Evolutionary conservation across 2,329 filamentous ascomycete genomes (phyloP).

Genomic region (Raffaelea arxii): DNA sequence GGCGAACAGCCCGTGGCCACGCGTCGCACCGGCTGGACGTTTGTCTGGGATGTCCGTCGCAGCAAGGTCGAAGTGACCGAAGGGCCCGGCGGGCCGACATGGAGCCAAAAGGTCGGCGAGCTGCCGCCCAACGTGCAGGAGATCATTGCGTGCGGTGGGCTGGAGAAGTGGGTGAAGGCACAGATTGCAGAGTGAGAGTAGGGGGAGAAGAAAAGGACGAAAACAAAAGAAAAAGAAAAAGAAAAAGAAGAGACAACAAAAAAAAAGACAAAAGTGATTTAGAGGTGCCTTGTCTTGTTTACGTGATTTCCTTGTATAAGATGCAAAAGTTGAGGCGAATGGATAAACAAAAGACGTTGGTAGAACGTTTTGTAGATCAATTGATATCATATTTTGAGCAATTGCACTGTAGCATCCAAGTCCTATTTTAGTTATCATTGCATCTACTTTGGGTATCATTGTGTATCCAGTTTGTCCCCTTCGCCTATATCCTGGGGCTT

Average conservation of each 20-base stretch:
- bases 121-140: slow-evolving; percentile 61
- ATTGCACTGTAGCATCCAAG: too few relatives aligned
- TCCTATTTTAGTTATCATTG: too few relatives aligned
- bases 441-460: too few relatives aligned
- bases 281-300: too few relatives aligned
- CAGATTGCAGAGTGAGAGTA: slow-evolving; percentile 36
- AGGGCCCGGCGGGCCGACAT: slow-evolving; percentile 49
- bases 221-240: background rate
- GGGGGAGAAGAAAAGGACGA: background rate
- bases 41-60: slow-evolving; percentile 69
- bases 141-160: slow-evolving; percentile 66
- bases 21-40: slow-evolving; percentile 70
- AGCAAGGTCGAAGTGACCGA: slow-evolving; percentile 64
- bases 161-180: slow-evolving; percentile 75
- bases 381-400: too few relatives aligned
- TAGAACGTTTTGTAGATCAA: too few relatives aligned
- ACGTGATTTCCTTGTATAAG: too few relatives aligned
- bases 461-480: too few relatives aligned
- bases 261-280: background rate
- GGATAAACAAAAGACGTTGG: too few relatives aligned
- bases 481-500: background rate
- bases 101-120: slow-evolving; percentile 64
- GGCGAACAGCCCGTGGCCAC: slow-evolving; percentile 61
- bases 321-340: too few relatives aligned
- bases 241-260: background rate